A percentile compares a stretch with the other conserved stretches of the same genome.
These are phyloP conservation scores for Colletotrichum sp. DNA, from an alignment of 2,329 filamentous ascomycete genomes.

Conservation along the genomic window DNA sequence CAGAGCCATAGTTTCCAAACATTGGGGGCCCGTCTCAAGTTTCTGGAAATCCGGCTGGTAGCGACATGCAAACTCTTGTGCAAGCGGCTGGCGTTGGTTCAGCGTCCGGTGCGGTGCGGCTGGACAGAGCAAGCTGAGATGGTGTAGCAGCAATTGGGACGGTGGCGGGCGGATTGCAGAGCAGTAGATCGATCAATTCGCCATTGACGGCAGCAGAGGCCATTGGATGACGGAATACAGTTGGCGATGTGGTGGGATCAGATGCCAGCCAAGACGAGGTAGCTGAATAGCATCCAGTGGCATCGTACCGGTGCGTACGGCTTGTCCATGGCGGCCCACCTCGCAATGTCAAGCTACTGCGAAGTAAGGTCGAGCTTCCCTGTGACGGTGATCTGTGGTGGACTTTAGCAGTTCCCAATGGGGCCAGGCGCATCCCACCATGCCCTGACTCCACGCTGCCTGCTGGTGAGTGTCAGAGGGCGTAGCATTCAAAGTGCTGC, in stretches of 20 bases:
- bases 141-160: background rate
- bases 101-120: background rate
- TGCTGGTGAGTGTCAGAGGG: conserved; percentile 4
- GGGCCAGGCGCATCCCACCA: conserved; percentile 13
- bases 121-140: background rate
- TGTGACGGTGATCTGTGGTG: conserved; percentile 14
- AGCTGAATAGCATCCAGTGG: background rate
- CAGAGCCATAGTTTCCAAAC: background rate
- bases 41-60: background rate
- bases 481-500: background rate
- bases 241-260: conserved; percentile 6
- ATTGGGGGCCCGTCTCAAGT: background rate
- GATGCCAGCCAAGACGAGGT: conserved; percentile 13
- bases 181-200: background rate
- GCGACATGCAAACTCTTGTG: background rate
- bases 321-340: background rate
- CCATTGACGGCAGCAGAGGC: background rate
- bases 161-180: background rate
- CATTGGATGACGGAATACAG: conserved; percentile 16
- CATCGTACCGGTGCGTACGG: conserved; percentile 4
- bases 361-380: conserved; percentile 5
- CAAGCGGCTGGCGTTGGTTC: background rate
- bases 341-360: background rate
- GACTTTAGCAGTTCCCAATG: conserved; percentile 16
- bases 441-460: background rate